Percentiles rank a stretch among this genome's conserved stretches.
Conservation (phyloP, 1,284 basidiomycete genomes). For the Leccinum variabile region DNA sequence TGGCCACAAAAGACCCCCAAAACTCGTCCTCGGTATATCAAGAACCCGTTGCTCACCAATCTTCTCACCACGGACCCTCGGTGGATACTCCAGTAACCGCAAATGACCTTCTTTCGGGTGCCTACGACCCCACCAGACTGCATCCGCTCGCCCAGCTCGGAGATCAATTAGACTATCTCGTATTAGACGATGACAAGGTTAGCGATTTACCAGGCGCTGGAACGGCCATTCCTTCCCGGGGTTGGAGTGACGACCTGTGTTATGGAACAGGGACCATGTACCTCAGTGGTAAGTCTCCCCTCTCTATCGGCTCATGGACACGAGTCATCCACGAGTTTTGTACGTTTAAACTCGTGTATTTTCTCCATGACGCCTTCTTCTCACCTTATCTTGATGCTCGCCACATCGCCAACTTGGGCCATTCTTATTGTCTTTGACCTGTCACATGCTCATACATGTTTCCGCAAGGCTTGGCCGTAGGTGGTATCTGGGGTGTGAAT, state of each 20-base stretch:
- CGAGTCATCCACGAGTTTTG: constrained; percentile 56
- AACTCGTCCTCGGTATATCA: constrained; percentile 34
- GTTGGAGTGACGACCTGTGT: constrained; percentile 99
- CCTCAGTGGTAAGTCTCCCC: constrained; percentile 75
- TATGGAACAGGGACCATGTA: constrained; percentile 99
- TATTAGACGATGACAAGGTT: constrained; percentile 92
- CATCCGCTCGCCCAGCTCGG: constrained; percentile 89
- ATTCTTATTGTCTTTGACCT: constrained; percentile 69
- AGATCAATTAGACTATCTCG: constrained; percentile 89
- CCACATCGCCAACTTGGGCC: constrained; percentile 52
- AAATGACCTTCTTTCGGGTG: constrained; percentile 77
- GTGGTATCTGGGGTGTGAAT: constrained; percentile 93
- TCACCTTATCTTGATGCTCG: constrained; percentile 65
- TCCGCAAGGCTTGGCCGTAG: constrained; percentile 84
- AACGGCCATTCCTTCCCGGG: constrained; percentile 92
- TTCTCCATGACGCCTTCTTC: constrained; percentile 40
- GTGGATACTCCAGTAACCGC: constrained; percentile 68
- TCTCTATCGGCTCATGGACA: constrained; percentile 49
- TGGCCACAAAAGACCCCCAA: constrained; percentile 31
- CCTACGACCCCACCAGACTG: constrained; percentile 86
- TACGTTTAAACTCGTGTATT: constrained; percentile 44
- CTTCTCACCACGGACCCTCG: constrained; percentile 46
- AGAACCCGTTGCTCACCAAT: constrained; percentile 47
- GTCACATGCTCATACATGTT: constrained; percentile 69
- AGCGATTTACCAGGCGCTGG: constrained; percentile 82